Evolutionary conservation across 495 filamentous ascomycete species (phyloP).

Genomic region (Xylaria longipes): DNA sequence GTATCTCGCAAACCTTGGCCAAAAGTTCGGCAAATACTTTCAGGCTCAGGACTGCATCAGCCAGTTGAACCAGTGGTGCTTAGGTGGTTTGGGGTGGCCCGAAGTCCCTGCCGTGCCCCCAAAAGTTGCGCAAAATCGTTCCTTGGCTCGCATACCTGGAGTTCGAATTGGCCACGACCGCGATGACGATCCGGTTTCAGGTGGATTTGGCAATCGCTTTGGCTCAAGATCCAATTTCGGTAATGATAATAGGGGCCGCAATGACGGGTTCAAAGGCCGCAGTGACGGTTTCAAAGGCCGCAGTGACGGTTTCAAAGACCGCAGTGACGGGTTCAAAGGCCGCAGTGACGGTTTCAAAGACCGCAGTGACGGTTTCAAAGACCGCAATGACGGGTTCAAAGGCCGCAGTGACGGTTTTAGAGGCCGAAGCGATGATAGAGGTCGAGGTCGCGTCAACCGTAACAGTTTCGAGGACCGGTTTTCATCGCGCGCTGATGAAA

Average conservation of each 20-base stretch:
- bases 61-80: conserved; percentile 66
- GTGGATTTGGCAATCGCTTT: background rate
- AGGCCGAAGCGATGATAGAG: background rate
- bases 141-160: conserved; percentile 51
- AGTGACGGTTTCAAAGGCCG: conserved; percentile 12
- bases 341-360: conserved; percentile 20
- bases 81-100: conserved; percentile 66
- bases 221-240: background rate
- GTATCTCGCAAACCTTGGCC: conserved; percentile 60
- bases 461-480: conserved; percentile 16
- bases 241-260: conserved; percentile 13
- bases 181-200: conserved; percentile 18
- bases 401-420: conserved; percentile 26
- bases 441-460: conserved; percentile 29
- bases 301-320: conserved; percentile 20
- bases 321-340: no score
- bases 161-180: conserved; percentile 49
- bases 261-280: conserved; percentile 25
- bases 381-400: no score
- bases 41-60: conserved; percentile 51
- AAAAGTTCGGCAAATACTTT: conserved; percentile 40
- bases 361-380: background rate
- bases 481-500: background rate
- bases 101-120: conserved; percentile 60
- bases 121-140: conserved; percentile 54